Evolutionary conservation across 202 grass and related monocot genomes (phyloP), one percentile per base, ranked within the genome.

Genomic region (Saccharum hybrid): DNA sequence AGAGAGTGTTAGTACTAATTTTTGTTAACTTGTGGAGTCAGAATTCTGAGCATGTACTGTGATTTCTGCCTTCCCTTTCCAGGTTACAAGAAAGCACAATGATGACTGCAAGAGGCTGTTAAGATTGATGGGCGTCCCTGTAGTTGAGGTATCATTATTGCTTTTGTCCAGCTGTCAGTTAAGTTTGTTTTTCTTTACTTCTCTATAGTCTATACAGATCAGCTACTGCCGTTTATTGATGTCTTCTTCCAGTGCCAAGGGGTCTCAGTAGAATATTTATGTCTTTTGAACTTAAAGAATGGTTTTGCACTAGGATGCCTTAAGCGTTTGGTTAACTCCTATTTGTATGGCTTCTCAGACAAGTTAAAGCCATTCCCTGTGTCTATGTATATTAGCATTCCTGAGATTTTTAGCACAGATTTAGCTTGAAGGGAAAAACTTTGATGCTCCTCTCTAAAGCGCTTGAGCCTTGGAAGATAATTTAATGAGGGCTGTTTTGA

Each of bases 51-150:
- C 30, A 81, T 65, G 72, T 68, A 16, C 66, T 61, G 48, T 10
- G 0, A 33, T 57, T 68, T 36, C 26, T 63, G 16, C 36, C 62
- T 83, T 84, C 63, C 63, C 52, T 72, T 87, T 60, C 46, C 87
- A 96, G 96, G 90, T 94, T 68, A 89, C 89, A 68, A 89, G 77
- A 82, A 89, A 94, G 65, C 93, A 98, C 66, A 95, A 95, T 79
- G 91, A 95, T 75, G 96, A 95, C 36, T 98, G 96, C 78, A 94
- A 93, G 85, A 86, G 72, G 49, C 78, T 98, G 62, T 85, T 98
- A 86, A 89, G 77, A 72, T 80, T 98, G 77, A 98, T 98, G 93
- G 96, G 96, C 63, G 59, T 98, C 66, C 93, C 96, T 82, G 54
- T 93, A 46, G 77, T 98, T 86, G 87, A 98, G 96, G 93, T 98